Percentiles rank a stretch among this genome's conserved stretches.
These are phyloP conservation scores for Colletotrichum neosansevieriae DNA, from an alignment of 2,329 filamentous ascomycete genomes.

Conservation along the genomic window DNA sequence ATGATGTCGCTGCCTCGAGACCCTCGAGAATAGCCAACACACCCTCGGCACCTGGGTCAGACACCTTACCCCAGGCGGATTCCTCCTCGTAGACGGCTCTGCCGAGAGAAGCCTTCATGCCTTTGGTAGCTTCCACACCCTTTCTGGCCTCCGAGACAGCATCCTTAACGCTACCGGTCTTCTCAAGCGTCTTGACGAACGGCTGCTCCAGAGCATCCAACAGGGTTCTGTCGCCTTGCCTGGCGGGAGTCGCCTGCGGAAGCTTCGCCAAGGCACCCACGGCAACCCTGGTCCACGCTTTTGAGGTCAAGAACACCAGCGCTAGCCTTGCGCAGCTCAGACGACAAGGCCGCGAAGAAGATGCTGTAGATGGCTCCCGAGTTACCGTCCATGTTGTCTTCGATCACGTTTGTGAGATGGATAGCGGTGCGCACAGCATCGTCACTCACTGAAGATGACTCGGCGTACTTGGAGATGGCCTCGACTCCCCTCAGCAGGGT, in stretches of 20 bases:
- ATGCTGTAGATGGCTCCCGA: conserved; percentile 83
- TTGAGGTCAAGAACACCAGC: not conserved
- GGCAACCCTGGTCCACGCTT: conserved; percentile 16
- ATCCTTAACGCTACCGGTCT: conserved; percentile 61
- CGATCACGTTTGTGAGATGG: conserved; percentile 60
- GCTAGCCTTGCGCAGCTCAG: conserved; percentile 24
- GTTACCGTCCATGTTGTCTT: conserved; percentile 80
- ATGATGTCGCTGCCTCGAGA: conserved; percentile 52
- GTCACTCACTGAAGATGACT: conserved; percentile 58
- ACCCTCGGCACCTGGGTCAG: conserved; percentile 75
- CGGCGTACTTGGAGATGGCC: conserved; percentile 70
- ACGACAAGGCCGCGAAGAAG: conserved; percentile 77
- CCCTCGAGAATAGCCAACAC: conserved; percentile 75
- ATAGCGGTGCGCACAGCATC: conserved; percentile 53
- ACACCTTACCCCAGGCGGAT: conserved; percentile 75
- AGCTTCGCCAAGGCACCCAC: conserved; percentile 15
- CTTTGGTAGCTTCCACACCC: conserved; percentile 76
- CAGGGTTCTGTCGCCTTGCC: conserved; percentile 77
- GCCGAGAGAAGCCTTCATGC: conserved; percentile 81
- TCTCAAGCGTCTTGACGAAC: conserved; percentile 70
- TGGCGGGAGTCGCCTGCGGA: conserved; percentile 74
- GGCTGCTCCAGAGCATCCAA: conserved; percentile 79
- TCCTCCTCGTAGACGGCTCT: conserved; percentile 79
- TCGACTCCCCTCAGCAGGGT: conserved; percentile 59
- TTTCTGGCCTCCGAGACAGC: conserved; percentile 69